A percentile compares a stretch with the other conserved stretches of the same genome.
Evolutionary conservation across 23 red algal genomes (phyloP).

Genomic region (Pyropia haitanensis): DNA sequence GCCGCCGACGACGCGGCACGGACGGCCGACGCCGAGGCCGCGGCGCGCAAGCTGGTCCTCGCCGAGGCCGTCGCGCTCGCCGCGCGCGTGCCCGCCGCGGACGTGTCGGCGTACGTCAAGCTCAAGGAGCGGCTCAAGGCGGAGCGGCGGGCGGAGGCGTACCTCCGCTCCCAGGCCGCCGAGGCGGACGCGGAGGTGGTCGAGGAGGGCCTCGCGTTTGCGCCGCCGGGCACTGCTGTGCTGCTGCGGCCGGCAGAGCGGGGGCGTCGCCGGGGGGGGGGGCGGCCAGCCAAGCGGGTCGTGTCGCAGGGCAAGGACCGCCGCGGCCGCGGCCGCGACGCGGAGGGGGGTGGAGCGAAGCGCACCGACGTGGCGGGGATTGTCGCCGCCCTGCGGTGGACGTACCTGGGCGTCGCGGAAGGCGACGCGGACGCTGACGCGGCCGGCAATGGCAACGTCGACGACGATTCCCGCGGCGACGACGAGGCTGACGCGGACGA

Average conservation of each 20-base stretch:
- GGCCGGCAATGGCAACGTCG: no score
- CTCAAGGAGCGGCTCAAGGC: slow-evolving; percentile 41
- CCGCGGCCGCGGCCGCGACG: no score
- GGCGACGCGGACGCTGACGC: no score
- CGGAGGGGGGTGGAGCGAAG: no score
- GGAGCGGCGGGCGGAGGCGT: slow-evolving; percentile 45
- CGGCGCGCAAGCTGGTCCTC: slow-evolving; percentile 19
- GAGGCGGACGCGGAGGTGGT: slow-evolving; percentile 18
- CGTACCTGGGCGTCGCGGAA: no score
- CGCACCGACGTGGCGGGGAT: no score
- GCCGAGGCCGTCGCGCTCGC: slow-evolving; percentile 15
- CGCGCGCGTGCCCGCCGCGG: slow-evolving; percentile 14
- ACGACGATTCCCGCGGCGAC: no score
- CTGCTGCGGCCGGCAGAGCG: slow-evolving; percentile 16
- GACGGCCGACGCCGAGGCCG: slow-evolving; percentile 8
- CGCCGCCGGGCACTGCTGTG: slow-evolving; percentile 33
- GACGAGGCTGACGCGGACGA: no score
- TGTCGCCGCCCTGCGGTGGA: no score
- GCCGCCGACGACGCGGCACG: slow-evolving; percentile 1
- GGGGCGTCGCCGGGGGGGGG: background rate
- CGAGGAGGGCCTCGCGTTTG: slow-evolving; percentile 31
- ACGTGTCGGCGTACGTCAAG: slow-evolving; percentile 44
- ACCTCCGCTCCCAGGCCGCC: slow-evolving; percentile 29
- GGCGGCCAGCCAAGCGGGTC: no score
- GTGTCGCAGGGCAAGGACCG: no score